Conservation (phyloP, 495 filamentous ascomycete species). For the Penicillium cinerascens region DNA sequence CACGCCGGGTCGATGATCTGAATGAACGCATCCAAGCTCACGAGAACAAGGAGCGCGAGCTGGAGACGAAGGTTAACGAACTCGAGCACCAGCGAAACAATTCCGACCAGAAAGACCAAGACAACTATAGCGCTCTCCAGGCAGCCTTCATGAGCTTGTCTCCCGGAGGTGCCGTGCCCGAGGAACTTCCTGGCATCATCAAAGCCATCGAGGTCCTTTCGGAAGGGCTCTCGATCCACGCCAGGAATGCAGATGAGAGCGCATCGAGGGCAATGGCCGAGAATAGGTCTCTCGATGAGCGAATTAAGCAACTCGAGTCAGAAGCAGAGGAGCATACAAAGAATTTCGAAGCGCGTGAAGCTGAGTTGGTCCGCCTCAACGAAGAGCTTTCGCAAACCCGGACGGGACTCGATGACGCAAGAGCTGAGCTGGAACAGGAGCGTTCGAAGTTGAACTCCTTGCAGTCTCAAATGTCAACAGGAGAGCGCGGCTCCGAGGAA, state of each 20-base stretch:
- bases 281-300: constrained; percentile 48
- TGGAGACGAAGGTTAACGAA: constrained; percentile 42
- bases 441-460: constrained; percentile 62
- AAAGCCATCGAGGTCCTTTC: constrained; percentile 61
- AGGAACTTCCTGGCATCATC: constrained; percentile 55
- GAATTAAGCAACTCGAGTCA: constrained; percentile 39
- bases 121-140: constrained; percentile 54
- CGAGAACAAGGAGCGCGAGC: constrained; percentile 9
- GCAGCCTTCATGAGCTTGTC: constrained; percentile 61
- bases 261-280: constrained; percentile 35
- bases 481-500: constrained; percentile 74
- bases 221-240: constrained; percentile 51
- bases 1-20: constrained; percentile 52
- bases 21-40: constrained; percentile 6
- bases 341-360: constrained; percentile 39
- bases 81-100: constrained; percentile 46
- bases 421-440: constrained; percentile 63
- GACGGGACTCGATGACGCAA: constrained; percentile 53
- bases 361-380: constrained; percentile 34
- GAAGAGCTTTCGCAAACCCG: constrained; percentile 52
- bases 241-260: constrained; percentile 38
- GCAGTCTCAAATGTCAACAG: constrained; percentile 65
- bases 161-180: constrained; percentile 51
- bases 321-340: constrained; percentile 44
- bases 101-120: constrained; percentile 46